Percentiles rank a stretch among this genome's conserved stretches.
phyloP scores from a whole-genome alignment of 345 rosid species.

The Melastoma malabathricum region DNA sequence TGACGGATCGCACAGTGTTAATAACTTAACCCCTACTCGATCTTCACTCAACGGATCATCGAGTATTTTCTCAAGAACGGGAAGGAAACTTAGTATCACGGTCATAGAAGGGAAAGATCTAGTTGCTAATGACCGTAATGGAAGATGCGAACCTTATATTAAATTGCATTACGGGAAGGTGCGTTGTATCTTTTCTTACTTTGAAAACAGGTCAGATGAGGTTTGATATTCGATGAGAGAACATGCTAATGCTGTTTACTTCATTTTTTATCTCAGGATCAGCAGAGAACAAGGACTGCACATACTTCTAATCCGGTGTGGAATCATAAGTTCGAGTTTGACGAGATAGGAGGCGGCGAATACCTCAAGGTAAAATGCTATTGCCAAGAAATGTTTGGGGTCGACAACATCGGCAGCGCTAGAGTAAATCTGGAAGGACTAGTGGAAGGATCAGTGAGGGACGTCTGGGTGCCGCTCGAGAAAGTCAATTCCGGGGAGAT shows the following conservation, averaged over 20 bases:
- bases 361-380: slow-evolving; percentile 72
- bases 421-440: slow-evolving; percentile 80
- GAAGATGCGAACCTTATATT: slow-evolving; percentile 62
- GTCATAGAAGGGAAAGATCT: slow-evolving; percentile 65
- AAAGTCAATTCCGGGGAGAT: slow-evolving; percentile 82
- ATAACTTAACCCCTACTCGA: slow-evolving; percentile 23
- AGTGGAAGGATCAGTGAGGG: slow-evolving; percentile 48
- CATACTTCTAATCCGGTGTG: slow-evolving; percentile 37
- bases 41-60: slow-evolving; percentile 42
- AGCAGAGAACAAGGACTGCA: slow-evolving; percentile 53
- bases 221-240: neutral
- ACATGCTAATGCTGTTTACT: slow-evolving; percentile 1
- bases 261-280: slow-evolving; percentile 24
- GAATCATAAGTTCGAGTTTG: slow-evolving; percentile 76
- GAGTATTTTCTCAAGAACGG: slow-evolving; percentile 43
- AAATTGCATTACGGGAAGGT: slow-evolving; percentile 95
- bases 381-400: slow-evolving; percentile 63
- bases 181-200: neutral
- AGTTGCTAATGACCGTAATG: slow-evolving; percentile 38
- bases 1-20: slow-evolving; percentile 67
- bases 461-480: slow-evolving; percentile 88
- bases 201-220: no score
- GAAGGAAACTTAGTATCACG: slow-evolving; percentile 51
- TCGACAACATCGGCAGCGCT: slow-evolving; percentile 71
- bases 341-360: slow-evolving; percentile 74